Percentiles rank a stretch among this genome's conserved stretches.
Conservation (phyloP, 768 basidiomycete species). For the Lactifluus hygrophoroides region DNA sequence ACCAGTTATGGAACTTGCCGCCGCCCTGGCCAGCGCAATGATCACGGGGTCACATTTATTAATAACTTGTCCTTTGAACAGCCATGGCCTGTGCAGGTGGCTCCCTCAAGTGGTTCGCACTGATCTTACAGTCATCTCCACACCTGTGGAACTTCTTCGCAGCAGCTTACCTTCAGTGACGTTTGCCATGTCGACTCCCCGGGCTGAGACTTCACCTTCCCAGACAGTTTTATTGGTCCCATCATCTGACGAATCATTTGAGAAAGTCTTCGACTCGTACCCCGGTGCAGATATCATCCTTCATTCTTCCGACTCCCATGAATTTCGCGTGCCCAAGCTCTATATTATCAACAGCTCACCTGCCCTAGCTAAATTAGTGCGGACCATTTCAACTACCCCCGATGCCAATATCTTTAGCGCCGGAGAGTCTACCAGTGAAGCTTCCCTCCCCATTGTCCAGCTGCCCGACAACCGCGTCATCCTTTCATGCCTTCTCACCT, state of each 20-base stretch:
- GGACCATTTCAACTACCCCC: not conserved
- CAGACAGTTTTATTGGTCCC: not conserved
- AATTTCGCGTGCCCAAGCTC: not conserved
- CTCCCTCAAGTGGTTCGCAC: not conserved
- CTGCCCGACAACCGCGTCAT: not conserved
- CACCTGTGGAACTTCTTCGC: not conserved
- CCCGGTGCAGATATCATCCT: not conserved
- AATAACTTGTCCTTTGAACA: too few relatives aligned
- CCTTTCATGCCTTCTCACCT: slow-evolving; percentile 1
- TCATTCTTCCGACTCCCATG: not conserved
- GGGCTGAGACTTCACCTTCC: not conserved
- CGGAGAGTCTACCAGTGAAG: not conserved
- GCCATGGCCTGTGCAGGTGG: not conserved
- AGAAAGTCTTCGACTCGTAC: not conserved
- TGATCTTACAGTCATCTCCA: not conserved
- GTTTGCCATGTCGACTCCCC: not conserved
- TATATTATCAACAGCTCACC: not conserved
- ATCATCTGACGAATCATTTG: not conserved
- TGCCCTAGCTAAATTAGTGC: not conserved
- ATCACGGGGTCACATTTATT: not conserved
- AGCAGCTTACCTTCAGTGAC: not conserved
- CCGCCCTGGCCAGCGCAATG: not conserved
- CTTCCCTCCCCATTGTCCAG: not conserved
- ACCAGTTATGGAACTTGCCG: too few relatives aligned
- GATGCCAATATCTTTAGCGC: not conserved